Evolutionary conservation across 1,139 yeast genomes (phyloP), one percentile per base, ranked within the genome.

Genomic region (Pichia sp.): DNA sequence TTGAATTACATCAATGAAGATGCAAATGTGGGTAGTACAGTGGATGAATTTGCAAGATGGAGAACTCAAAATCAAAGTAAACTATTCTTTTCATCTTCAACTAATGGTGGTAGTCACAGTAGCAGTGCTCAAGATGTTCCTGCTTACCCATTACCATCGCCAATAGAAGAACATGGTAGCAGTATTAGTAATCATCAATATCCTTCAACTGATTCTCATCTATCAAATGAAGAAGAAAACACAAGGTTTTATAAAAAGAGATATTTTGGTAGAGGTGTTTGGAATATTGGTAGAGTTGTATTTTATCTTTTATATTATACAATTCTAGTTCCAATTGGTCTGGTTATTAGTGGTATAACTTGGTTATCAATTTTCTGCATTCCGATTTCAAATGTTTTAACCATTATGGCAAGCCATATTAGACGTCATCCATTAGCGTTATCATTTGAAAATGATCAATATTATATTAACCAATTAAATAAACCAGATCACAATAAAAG

Each of bases 401-500:
- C 80, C 51, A 80, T 86, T 24, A 67, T 92, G 40, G 75, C 86
- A 56, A 79, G 79, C 53, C 97, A 92, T 65, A 68, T 90, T 53
- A 79, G 96, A 59, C 79, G 94, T 52, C 97, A 90, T 65, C 98
- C 98, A 0, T 70, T 92, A 56, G 97, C 96, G 0, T 68, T 88
- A 30, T 76, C 79, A 30, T 84, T 85, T 65, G 81, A 80, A 57
- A 71, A 74, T 45, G 90, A 85, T 56, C 72, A 73, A 50, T 68
- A 71, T 15, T 79, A 77, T 59, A 74, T 76, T 51, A 66, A 59
- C 49, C 70, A 59, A 54, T 59, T 47, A 49, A 46, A 50, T 7
- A 54, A 54, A n/a, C 45, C 55, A 9, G 40, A 46, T n/a, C 48
- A 57, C 47, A 67, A 68, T 54, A 74, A 51, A 49, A 73, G 58